phyloP scores from a whole-genome alignment of 2,329 filamentous ascomycete genomes.

The Aphanoascus verrucosus region DNA sequence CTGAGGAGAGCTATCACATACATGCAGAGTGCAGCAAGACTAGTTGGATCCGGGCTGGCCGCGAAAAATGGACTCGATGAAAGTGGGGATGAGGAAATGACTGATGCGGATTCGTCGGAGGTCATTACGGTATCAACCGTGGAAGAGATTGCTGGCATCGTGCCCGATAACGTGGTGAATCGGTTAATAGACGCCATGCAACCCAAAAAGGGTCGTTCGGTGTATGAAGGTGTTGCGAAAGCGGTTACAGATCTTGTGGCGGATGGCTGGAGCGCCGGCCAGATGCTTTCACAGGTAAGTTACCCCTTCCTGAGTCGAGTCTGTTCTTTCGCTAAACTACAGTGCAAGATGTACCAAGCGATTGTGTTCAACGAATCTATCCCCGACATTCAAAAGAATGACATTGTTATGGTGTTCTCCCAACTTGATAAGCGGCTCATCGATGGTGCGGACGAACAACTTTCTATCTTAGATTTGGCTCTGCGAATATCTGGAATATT shows the following conservation, averaged over 20 bases:
- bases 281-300: constrained; percentile 67
- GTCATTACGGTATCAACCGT: constrained; percentile 66
- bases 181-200: constrained; percentile 64
- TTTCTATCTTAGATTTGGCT: constrained; percentile 76
- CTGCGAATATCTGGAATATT: constrained; percentile 70
- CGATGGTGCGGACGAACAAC: constrained; percentile 89
- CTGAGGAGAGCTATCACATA: constrained; percentile 93
- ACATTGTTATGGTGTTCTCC: constrained; percentile 79
- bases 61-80: constrained; percentile 36
- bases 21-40: constrained; percentile 80
- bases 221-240: constrained; percentile 64
- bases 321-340: constrained; percentile 13
- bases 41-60: constrained; percentile 57
- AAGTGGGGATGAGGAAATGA: constrained; percentile 50
- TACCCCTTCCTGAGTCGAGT: not conserved
- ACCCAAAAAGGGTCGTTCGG: constrained; percentile 51
- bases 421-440: constrained; percentile 89
- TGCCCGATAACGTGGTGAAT: constrained; percentile 65
- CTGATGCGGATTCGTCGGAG: constrained; percentile 35
- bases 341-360: constrained; percentile 60
- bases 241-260: constrained; percentile 85
- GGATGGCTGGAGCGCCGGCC: constrained; percentile 91
- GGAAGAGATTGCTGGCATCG: constrained; percentile 92
- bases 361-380: constrained; percentile 77
- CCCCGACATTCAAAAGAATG: constrained; percentile 76